A percentile compares a stretch with the other conserved stretches of the same genome.
These are phyloP conservation scores for Fraxinus baroniana DNA, from an alignment of 305 asterid species.

Conservation along the genomic window DNA sequence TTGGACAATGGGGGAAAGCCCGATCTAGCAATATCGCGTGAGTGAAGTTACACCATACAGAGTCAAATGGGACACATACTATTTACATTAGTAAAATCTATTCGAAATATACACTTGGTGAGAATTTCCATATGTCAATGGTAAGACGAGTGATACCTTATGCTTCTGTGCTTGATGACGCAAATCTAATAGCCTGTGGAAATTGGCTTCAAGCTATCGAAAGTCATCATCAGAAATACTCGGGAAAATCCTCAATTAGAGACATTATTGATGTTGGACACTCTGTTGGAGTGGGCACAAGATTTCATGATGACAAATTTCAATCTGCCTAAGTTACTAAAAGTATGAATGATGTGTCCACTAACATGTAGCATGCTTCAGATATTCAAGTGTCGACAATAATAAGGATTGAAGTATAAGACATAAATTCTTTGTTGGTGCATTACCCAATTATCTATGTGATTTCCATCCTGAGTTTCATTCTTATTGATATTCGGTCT, in stretches of 20 bases:
- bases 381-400: neutral
- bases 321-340: slow-evolving; percentile 63
- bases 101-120: neutral
- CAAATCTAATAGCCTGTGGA: slow-evolving; percentile 75
- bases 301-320: slow-evolving; percentile 62
- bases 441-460: neutral
- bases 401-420: neutral
- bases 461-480: neutral
- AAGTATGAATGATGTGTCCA: slow-evolving; percentile 24
- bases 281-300: slow-evolving; percentile 87
- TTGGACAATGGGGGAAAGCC: neutral
- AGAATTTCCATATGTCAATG: slow-evolving; percentile 33
- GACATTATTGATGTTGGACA: slow-evolving; percentile 87
- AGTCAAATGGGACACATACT: neutral
- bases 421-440: neutral
- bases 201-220: slow-evolving; percentile 84
- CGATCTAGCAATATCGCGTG: neutral
- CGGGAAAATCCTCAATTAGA: slow-evolving; percentile 34
- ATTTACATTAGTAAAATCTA: neutral
- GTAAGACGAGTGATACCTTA: slow-evolving; percentile 64
- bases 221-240: slow-evolving; percentile 53
- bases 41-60: neutral
- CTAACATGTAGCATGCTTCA: neutral
- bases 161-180: slow-evolving; percentile 78
- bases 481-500: neutral